These are phyloP conservation scores for Endothia cerciana DNA, from an alignment of 2,329 filamentous ascomycete species.

Conservation along the genomic window DNA sequence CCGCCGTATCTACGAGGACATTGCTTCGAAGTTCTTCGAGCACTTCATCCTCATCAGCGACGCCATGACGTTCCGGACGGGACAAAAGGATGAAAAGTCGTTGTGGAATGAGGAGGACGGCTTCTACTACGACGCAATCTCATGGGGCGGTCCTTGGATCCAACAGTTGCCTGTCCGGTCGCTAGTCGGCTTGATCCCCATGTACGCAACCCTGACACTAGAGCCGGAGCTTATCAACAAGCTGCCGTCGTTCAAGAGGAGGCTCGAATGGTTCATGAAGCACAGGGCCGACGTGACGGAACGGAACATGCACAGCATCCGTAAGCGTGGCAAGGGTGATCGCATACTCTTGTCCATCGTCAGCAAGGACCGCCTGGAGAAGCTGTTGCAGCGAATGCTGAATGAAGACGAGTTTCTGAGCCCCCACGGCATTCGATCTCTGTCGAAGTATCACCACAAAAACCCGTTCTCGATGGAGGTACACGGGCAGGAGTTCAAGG, in stretches of 20 bases:
- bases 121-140: conserved; percentile 98
- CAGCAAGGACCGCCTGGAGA: conserved; percentile 87
- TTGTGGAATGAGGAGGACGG: conserved; percentile 96
- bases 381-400: conserved; percentile 89
- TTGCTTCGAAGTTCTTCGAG: conserved; percentile 98
- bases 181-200: conserved; percentile 88
- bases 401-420: conserved; percentile 93
- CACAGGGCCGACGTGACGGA: conserved; percentile 86
- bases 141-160: conserved; percentile 90
- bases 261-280: conserved; percentile 91
- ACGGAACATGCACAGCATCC: conserved; percentile 92
- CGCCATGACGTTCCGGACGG: conserved; percentile 86
- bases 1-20: conserved; percentile 91
- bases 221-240: conserved; percentile 93
- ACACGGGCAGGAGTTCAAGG: conserved; percentile 85
- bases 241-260: conserved; percentile 89
- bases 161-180: conserved; percentile 92
- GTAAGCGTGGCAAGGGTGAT: conserved; percentile 86
- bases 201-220: conserved; percentile 89
- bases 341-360: conserved; percentile 87
- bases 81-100: conserved; percentile 73
- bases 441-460: conserved; percentile 90
- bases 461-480: conserved; percentile 95
- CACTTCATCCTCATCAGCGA: conserved; percentile 98
- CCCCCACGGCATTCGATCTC: conserved; percentile 84